Evolutionary conservation across 805 yeast species (phyloP).

Genomic region (Yamadazyma akitaensis): DNA sequence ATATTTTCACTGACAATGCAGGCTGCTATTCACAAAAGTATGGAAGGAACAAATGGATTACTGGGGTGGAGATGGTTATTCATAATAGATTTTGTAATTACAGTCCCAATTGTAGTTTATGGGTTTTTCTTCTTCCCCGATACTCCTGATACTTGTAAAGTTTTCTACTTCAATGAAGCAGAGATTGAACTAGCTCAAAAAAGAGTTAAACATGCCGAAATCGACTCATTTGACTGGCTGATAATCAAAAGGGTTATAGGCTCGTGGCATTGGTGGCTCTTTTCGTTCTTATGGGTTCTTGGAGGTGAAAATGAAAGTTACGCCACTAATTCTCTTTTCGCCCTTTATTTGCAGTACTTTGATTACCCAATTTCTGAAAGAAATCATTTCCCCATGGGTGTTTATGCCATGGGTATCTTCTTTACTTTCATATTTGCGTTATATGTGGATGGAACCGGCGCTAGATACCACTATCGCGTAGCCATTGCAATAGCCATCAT

Average conservation of each 20-base stretch:
- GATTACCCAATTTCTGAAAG: slow-evolving; percentile 27
- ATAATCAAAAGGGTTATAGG: slow-evolving; percentile 41
- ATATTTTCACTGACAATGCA: slow-evolving; percentile 58
- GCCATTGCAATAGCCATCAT: slow-evolving; percentile 42
- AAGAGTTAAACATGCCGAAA: slow-evolving; percentile 34
- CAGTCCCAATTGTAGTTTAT: slow-evolving; percentile 54
- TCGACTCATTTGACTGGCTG: slow-evolving; percentile 25
- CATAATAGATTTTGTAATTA: slow-evolving; percentile 56
- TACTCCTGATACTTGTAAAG: slow-evolving; percentile 42
- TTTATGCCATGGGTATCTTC: slow-evolving; percentile 32
- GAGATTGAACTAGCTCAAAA: slow-evolving; percentile 27
- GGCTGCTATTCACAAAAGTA: slow-evolving; percentile 46
- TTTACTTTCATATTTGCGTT: slow-evolving; percentile 27
- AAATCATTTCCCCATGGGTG: slow-evolving; percentile 39
- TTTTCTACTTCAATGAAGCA: slow-evolving; percentile 24
- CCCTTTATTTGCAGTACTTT: slow-evolving; percentile 29
- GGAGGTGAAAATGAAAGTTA: slow-evolving; percentile 39
- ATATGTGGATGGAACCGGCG: slow-evolving; percentile 29
- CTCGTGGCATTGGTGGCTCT: slow-evolving; percentile 35
- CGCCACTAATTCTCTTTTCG: slow-evolving; percentile 30
- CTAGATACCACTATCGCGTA: slow-evolving; percentile 49
- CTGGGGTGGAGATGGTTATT: slow-evolving; percentile 72
- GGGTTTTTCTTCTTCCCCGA: slow-evolving; percentile 62
- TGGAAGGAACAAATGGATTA: slow-evolving; percentile 47
- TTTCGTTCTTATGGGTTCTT: slow-evolving; percentile 33